These are phyloP conservation scores for Exophiala sp. DNA, from an alignment of 2,329 filamentous ascomycete genomes.

Conservation along the genomic window DNA sequence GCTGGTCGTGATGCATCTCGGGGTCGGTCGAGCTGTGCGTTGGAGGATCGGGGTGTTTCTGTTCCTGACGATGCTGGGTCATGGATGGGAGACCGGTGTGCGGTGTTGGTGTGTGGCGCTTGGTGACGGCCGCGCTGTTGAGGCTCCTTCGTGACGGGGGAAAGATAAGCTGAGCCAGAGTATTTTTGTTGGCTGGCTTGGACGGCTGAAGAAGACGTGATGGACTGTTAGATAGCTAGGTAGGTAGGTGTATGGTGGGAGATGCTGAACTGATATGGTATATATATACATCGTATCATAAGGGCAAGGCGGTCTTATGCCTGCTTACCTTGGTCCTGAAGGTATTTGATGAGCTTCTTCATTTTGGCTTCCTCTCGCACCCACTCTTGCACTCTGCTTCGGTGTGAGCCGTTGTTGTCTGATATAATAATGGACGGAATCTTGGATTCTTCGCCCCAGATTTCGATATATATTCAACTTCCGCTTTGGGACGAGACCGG, in stretches of 20 bases:
- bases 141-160: constrained; percentile 20
- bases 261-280: too few species aligned
- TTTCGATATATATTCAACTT: too few species aligned
- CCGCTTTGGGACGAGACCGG: background rate
- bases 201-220: constrained; percentile 7
- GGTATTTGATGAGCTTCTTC: constrained; percentile 25
- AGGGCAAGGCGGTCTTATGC: too few species aligned
- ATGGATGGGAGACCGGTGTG: too few species aligned
- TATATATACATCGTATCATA: too few species aligned
- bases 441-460: too few species aligned
- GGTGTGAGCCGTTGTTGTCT: too few species aligned
- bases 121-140: constrained; percentile 14
- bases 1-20: constrained; percentile 3
- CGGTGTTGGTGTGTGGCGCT: constrained; percentile 8
- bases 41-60: constrained; percentile 4
- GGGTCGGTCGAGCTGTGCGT: constrained; percentile 5
- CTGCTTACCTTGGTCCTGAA: constrained; percentile 24
- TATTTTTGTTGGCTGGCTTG: constrained; percentile 22
- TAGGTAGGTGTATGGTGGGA: constrained; percentile 1
- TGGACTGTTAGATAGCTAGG: background rate
- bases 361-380: constrained; percentile 3
- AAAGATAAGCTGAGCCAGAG: constrained; percentile 18
- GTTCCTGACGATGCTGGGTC: too few species aligned
- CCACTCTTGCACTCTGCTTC: too few species aligned
- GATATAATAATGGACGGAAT: too few species aligned